Evolutionary conservation across 2,329 filamentous ascomycete species (phyloP).

Genomic region (Ophiostoma triangulosporum): DNA sequence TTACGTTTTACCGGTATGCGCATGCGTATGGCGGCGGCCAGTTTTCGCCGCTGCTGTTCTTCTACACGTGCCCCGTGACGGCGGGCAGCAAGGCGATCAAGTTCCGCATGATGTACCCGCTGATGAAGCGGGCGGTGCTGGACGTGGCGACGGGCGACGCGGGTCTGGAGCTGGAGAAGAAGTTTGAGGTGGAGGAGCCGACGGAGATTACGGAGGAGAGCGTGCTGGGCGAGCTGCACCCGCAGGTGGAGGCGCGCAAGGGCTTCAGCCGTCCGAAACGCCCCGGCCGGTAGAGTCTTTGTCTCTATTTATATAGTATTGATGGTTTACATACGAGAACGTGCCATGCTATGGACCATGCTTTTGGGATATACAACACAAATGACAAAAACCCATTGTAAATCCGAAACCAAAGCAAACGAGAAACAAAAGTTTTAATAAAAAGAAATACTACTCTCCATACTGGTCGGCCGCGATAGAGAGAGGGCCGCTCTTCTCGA

Average conservation of each 20-base stretch:
- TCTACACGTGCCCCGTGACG: conserved; percentile 66
- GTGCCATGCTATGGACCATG: neutral
- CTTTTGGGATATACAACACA: conserved; percentile 1
- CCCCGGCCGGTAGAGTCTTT: conserved; percentile 43
- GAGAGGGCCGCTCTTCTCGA: conserved; percentile 51
- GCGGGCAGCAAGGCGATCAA: conserved; percentile 57
- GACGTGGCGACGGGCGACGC: conserved; percentile 51
- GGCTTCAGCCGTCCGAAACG: conserved; percentile 68
- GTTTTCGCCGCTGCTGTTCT: conserved; percentile 54
- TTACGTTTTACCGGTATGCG: conserved; percentile 61
- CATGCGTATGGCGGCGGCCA: conserved; percentile 40
- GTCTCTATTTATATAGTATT: neutral
- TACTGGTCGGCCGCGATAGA: conserved; percentile 48
- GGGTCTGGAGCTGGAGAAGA: conserved; percentile 54
- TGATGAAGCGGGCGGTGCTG: conserved; percentile 54
- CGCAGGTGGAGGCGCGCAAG: conserved; percentile 50
- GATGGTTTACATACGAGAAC: neutral
- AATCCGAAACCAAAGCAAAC: neutral
- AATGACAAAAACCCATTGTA: neutral
- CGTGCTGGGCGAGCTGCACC: conserved; percentile 54
- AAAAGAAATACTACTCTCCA: conserved; percentile 40
- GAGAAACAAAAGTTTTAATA: neutral
- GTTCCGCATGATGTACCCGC: conserved; percentile 72
- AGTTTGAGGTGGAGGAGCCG: conserved; percentile 53
- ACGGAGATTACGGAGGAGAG: conserved; percentile 55